Percentiles rank a stretch among this genome's conserved stretches.
These are phyloP conservation scores for Psilocybe mexicana DNA, from an alignment of 1,284 basidiomycete genomes.

Conservation along the genomic window DNA sequence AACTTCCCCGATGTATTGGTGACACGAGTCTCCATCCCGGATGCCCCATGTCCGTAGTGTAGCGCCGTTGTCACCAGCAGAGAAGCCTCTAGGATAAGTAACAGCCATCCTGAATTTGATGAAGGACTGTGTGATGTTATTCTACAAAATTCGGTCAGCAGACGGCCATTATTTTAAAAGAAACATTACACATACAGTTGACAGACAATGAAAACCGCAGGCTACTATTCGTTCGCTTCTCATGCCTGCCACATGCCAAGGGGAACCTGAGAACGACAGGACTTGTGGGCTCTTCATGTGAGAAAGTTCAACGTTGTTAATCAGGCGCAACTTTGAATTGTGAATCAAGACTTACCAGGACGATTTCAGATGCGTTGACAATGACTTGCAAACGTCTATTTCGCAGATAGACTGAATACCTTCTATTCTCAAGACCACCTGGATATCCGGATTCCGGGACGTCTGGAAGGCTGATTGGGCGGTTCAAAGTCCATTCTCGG, in stretches of 20 bases:
- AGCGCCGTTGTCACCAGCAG: slow-evolving; percentile 43
- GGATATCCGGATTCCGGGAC: slow-evolving; percentile 42
- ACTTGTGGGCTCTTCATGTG: slow-evolving; percentile 39
- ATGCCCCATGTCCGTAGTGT: slow-evolving; percentile 51
- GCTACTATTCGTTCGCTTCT: slow-evolving; percentile 54
- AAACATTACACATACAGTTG: slow-evolving; percentile 32
- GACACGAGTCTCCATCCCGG: slow-evolving; percentile 43
- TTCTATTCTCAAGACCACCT: slow-evolving; percentile 41
- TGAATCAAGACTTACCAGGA: slow-evolving; percentile 35
- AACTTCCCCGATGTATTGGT: slow-evolving; percentile 46
- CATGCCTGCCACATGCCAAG: slow-evolving; percentile 61
- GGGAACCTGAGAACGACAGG: slow-evolving; percentile 38
- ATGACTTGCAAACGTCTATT: slow-evolving; percentile 47
- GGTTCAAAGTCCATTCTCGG: slow-evolving; percentile 41
- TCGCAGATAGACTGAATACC: slow-evolving; percentile 35
- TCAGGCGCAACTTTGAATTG: not conserved
- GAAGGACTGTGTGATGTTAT: slow-evolving; percentile 38
- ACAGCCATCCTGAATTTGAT: slow-evolving; percentile 53
- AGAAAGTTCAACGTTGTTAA: not conserved
- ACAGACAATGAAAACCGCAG: slow-evolving; percentile 44
- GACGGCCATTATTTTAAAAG: not conserved
- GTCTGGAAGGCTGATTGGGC: slow-evolving; percentile 48
- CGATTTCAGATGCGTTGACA: slow-evolving; percentile 43
- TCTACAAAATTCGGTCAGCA: slow-evolving; percentile 26
- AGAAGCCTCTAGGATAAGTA: slow-evolving; percentile 42